A percentile compares a stretch with the other conserved stretches of the same genome.
Conservation (phyloP, 2,329 filamentous ascomycete species). For the Sclerotinia trifoliorum region DNA sequence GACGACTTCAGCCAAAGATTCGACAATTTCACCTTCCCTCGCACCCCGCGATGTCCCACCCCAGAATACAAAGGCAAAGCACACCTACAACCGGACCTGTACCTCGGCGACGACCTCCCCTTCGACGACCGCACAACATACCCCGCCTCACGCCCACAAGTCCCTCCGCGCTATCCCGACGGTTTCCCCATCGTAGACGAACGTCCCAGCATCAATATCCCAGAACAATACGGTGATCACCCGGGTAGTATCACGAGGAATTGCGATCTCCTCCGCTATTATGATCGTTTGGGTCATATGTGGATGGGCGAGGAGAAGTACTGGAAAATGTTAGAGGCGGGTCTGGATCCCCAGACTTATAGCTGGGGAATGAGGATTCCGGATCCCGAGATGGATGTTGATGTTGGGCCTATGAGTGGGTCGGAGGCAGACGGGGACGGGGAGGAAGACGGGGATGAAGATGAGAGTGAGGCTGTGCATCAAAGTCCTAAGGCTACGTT, state of each 20-base stretch:
- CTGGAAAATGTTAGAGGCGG: constrained; percentile 20
- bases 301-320: constrained; percentile 17
- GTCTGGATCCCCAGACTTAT: constrained; percentile 9
- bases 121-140: background rate
- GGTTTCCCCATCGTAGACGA: background rate
- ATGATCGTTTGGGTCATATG: constrained; percentile 18
- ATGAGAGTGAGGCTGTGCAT: too few species aligned
- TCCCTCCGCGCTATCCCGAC: background rate
- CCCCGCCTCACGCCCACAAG: background rate
- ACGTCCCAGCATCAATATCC: background rate
- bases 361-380: constrained; percentile 9
- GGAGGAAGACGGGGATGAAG: background rate
- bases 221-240: fast-evolving
- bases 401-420: background rate
- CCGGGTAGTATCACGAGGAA: background rate
- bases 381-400: background rate
- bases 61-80: fast-evolving
- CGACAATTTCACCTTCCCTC: fast-evolving
- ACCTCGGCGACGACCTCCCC: background rate
- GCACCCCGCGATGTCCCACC: background rate
- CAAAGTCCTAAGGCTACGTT: too few species aligned
- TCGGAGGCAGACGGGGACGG: background rate
- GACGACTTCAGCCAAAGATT: background rate
- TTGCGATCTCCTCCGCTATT: background rate
- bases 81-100: fast-evolving